Evolutionary conservation across 129 eudicot genomes (phyloP), one percentile per base, ranked within the genome.

Genomic region (Arctium minus): DNA sequence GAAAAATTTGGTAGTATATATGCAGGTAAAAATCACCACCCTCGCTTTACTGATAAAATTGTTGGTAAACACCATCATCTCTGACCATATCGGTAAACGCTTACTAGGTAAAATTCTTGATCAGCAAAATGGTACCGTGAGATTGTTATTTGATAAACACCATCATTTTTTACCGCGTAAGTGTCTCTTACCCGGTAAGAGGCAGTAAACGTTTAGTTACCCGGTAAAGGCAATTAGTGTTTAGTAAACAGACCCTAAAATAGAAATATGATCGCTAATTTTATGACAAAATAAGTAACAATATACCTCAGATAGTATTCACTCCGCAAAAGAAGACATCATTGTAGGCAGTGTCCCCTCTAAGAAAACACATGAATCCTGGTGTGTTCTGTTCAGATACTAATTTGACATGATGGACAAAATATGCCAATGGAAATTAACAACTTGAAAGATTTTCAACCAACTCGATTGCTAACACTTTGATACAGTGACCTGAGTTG

Each of bases 401-500:
- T 36, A 83, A 78, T 74, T 82, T 80, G 77, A 86, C 83, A 82
- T 72, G 73, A 73, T 73, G 70, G 17, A 82, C 89, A 86, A 86
- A 86, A 86, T 73, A 82, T 73, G 86, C 80, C 86, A 53, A 38
- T 4, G 2, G 44, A 60, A 72, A 71, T 62, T 72, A 40, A 73
- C 27, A 31, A 64, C 76, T 77, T 77, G 35, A 79, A 22, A 60
- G 32, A 74, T 70, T 80, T 84, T 94, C 93, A 95, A 86, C 92
- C 88, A 10, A 96, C 98, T 71, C 98, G 83, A 84, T 90, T 93
- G 88, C 92, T 71, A 39, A 96, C 84, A 81, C 93, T 92, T 85
- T 86, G 97, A 79, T 93, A 92, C 15, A 96, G 92, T 29, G 99
- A 93, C 79, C 85, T 92, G 12, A 96, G 96, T 83, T 92, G 97